Conservation (phyloP, 208 protist genomes). For the Leishmania tropica region DNA sequence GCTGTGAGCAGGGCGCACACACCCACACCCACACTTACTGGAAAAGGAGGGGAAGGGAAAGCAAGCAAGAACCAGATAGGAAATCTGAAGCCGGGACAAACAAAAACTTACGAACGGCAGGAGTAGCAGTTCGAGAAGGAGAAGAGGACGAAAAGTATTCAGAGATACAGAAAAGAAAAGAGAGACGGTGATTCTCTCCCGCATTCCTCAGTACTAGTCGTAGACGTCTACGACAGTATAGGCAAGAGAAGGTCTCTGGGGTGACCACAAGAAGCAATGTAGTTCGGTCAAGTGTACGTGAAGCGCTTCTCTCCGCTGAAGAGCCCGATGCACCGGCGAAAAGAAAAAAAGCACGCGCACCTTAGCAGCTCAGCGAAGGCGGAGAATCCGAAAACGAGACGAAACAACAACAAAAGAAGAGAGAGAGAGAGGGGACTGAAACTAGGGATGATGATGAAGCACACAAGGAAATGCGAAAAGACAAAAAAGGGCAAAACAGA, state of each 20-base stretch:
- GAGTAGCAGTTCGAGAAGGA: neutral
- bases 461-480: no score
- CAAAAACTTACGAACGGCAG: neutral
- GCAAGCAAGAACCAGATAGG: neutral
- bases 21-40: neutral
- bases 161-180: neutral
- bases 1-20: neutral
- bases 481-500: neutral
- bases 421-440: neutral
- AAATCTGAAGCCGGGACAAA: neutral
- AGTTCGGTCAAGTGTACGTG: neutral
- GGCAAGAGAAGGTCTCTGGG: neutral
- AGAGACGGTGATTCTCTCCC: neutral
- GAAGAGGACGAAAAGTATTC: neutral
- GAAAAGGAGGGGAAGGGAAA: neutral
- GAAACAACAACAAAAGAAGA: neutral
- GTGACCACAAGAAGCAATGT: neutral
- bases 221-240: neutral
- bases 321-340: neutral
- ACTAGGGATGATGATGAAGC: neutral
- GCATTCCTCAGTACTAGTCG: neutral
- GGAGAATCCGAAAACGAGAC: slow-evolving; percentile 9
- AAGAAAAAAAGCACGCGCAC: neutral
- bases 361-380: neutral
- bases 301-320: neutral